Base-by-base conservation (phyloP, 345 rosid genomes). In the Ailanthus altissimus region DNA sequence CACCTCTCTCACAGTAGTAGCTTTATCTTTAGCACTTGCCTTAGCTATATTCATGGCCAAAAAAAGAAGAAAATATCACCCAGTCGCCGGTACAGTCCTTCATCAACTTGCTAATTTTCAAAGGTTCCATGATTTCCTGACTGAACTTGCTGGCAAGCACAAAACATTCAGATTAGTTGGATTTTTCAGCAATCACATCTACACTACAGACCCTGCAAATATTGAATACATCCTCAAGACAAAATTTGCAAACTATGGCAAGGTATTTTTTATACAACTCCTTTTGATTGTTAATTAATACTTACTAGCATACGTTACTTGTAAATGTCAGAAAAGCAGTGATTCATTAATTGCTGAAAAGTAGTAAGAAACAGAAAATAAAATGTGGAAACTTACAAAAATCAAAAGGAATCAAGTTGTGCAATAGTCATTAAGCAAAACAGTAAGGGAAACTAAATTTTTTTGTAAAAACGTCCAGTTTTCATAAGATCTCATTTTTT, bases 201-300 rank as follows among this genome's bases (percentile, higher is more conserved):
- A 32, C 70, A 81, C 82, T 14, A 5, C 78, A 1, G 82, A 82
- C 38, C 85, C 85, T 5, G 65, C 56, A 1, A 76, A 70, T 66
- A 79, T 78, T 38, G 85, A 82, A 78, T 71, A 78, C 45, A 78
- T 82, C 0, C 82, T 82, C 82, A 82, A 82, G 75, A 75, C 80
- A 7, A 82, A 82, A 62, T 78, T 82, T 68, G 60, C 70, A 15
- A 82, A 82, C 49, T 82, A 75, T 43, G 79, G 77, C 68, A 82
- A 82, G 84, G 82, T 78, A 67, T 21, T 32, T 32, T 7, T 2
- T 56, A 56, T n/a, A 7, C 2, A n/a, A n/a, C 60, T 20, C 26
- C 60, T 56, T 56, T 56, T 56, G 12, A 32, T 32, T 32, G 38
- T 32, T 32, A 1, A 32, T 32, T 32, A 32, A 56, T 56, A n/a